phyloP scores from a whole-genome alignment of 306 rosid genomes.

The Dalbergia cultrata region DNA sequence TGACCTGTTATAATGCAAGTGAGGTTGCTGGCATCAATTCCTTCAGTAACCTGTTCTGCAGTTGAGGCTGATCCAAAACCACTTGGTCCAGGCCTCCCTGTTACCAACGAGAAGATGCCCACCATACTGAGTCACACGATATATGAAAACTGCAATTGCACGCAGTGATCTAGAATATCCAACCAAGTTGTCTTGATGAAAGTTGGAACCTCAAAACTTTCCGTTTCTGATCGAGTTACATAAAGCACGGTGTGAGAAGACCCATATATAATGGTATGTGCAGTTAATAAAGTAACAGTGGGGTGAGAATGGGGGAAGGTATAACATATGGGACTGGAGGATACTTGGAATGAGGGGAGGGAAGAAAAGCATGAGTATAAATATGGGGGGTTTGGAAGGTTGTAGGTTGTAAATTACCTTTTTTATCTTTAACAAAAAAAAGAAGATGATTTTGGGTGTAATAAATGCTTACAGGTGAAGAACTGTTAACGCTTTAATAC shows the following conservation, averaged over 20 bases:
- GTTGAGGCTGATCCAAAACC: constrained; percentile 96
- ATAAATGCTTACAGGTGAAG: constrained; percentile 60
- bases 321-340: background rate
- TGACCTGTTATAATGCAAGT: constrained; percentile 87
- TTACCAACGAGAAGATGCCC: constrained; percentile 64
- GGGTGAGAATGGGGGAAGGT: constrained; percentile 26
- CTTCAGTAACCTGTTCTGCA: constrained; percentile 79
- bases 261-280: background rate
- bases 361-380: constrained; percentile 45
- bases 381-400: constrained; percentile 19
- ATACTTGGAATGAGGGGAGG: constrained; percentile 29
- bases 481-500: constrained; percentile 49
- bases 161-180: background rate
- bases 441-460: constrained; percentile 1
- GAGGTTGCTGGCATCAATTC: constrained; percentile 73
- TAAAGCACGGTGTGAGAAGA: background rate
- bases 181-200: background rate
- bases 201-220: constrained; percentile 6
- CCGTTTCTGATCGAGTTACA: constrained; percentile 1
- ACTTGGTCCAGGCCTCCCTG: constrained; percentile 77
- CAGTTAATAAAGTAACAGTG: background rate
- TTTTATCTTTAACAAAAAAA: background rate
- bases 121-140: constrained; percentile 20
- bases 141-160: too few species aligned
- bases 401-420: constrained; percentile 44